phyloP scores from a whole-genome alignment of 176 grass and related monocot species.

The Poa annua region DNA sequence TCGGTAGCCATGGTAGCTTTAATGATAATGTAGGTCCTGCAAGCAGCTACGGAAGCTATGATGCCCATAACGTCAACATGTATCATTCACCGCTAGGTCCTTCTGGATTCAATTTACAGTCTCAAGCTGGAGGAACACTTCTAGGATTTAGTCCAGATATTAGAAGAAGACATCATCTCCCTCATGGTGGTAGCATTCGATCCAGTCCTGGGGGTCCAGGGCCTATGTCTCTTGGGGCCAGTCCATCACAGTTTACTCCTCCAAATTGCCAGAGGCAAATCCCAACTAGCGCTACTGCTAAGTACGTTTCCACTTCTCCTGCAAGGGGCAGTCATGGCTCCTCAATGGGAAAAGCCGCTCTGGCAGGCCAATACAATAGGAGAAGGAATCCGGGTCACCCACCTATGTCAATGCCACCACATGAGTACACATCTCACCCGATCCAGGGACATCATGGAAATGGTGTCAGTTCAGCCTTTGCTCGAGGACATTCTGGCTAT shows the following conservation, averaged over 20 bases:
- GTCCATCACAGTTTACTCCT: constrained; percentile 94
- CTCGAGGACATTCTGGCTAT: constrained; percentile 57
- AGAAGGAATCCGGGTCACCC: constrained; percentile 68
- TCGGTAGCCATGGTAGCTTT: constrained; percentile 80
- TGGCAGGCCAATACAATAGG: constrained; percentile 80
- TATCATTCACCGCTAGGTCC: constrained; percentile 75
- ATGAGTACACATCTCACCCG: constrained; percentile 63
- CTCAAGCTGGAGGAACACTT: constrained; percentile 78
- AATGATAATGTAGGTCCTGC: constrained; percentile 66
- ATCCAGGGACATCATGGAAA: constrained; percentile 58
- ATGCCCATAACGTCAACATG: constrained; percentile 61
- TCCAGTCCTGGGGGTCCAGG: constrained; percentile 78
- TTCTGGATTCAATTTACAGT: constrained; percentile 75
- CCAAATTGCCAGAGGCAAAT: constrained; percentile 78
- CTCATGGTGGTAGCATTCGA: constrained; percentile 70
- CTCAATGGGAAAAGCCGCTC: constrained; percentile 75
- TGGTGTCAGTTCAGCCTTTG: constrained; percentile 45
- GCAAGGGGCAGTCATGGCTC: constrained; percentile 65
- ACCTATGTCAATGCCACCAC: constrained; percentile 65
- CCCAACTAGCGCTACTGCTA: constrained; percentile 53
- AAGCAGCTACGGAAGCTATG: constrained; percentile 89
- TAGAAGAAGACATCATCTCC: constrained; percentile 69
- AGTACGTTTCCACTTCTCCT: constrained; percentile 72
- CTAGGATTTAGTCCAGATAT: constrained; percentile 88
- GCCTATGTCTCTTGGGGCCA: constrained; percentile 85